Base-by-base conservation (phyloP, 192 early-diverging fungal species). In the Rhizophagus prolifer region DNA sequence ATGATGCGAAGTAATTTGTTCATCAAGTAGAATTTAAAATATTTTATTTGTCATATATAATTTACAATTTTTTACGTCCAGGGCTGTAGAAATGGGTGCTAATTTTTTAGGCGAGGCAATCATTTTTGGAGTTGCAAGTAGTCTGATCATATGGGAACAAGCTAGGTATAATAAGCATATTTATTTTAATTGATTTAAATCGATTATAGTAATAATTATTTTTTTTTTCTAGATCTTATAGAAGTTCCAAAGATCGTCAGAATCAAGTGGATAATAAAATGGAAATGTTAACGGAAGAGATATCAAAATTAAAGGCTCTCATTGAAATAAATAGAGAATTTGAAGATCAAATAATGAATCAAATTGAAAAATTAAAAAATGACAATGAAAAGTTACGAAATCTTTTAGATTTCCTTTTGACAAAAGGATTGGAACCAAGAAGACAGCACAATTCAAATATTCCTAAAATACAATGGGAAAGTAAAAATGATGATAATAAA, bases 41-140 rank as follows among this genome's bases (percentile, higher is more conserved):
- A 50, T 50, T 9, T 76, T 44, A 26, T n/a, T 16, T 31, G 8
- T 64, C 26, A 44, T 26, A 36, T 16, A 31, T 26, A 65, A 66
- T 58, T 69, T 62, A 16, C 5, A 58, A 73, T 50, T 59, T 25
- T 44, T 60, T 66, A 16, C 44, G 30, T n/a, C 77, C 61, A 88
- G 90, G 61, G 93, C 93, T 25, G 82, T 94, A n/a, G 93, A 94
- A 66, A 88, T 87, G 16, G 93, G 93, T 9, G 93, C 93, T 30
- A 93, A 94, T 81, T 94, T 94, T 76, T 70, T 94, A 28, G 88
- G 92, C 62, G 93, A 94, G 66, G 83, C 90, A 4, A 88, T 94
- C 72, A 90, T 94, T 58, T 94, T 94, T 81, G 79, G 88, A 7
- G 92, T 94, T 19, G 93, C 93, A 9, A 87, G 86, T n/a, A 83